Percentiles rank a stretch among this genome's conserved stretches.
Evolutionary conservation across 2,329 filamentous ascomycete species (phyloP).

Genomic region (Cyphellophora attinorum): DNA sequence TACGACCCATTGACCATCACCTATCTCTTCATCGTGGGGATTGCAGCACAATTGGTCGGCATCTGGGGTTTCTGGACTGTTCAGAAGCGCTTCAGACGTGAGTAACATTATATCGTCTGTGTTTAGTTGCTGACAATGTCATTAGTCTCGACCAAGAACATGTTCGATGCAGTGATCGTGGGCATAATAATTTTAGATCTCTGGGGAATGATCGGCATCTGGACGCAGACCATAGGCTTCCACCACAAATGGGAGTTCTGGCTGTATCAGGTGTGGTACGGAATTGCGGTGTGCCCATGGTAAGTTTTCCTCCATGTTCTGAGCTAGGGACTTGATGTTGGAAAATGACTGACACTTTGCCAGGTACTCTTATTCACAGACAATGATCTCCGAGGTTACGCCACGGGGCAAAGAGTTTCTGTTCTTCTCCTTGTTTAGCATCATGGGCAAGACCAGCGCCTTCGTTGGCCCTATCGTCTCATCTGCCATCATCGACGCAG

Average conservation of each 20-base stretch:
- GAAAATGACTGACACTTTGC: too few species aligned
- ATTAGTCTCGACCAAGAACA: conserved; percentile 61
- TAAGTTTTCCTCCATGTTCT: conserved; percentile 29
- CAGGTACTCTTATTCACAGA: conserved; percentile 63
- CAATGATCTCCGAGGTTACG: conserved; percentile 62
- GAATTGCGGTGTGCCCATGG: conserved; percentile 52
- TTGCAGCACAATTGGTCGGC: conserved; percentile 52
- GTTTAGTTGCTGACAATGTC: too few species aligned
- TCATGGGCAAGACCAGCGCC: conserved; percentile 54
- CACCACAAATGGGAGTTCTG: conserved; percentile 46
- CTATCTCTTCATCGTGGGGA: conserved; percentile 58
- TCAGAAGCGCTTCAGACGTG: conserved; percentile 48
- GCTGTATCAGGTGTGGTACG: conserved; percentile 49
- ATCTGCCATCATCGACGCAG: conserved; percentile 58
- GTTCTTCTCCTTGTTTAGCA: conserved; percentile 61
- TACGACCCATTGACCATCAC: conserved; percentile 58
- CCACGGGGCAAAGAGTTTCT: conserved; percentile 60
- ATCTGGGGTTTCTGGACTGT: conserved; percentile 54
- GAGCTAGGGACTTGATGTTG: too few species aligned
- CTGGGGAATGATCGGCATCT: conserved; percentile 52
- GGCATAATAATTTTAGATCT: conserved; percentile 50
- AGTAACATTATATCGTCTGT: too few species aligned
- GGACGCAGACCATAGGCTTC: conserved; percentile 45
- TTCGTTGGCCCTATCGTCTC: conserved; percentile 63
- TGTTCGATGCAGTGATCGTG: conserved; percentile 58